Evolutionary conservation across 306 rosid species (phyloP).

Genomic region (Trifolium repens): DNA sequence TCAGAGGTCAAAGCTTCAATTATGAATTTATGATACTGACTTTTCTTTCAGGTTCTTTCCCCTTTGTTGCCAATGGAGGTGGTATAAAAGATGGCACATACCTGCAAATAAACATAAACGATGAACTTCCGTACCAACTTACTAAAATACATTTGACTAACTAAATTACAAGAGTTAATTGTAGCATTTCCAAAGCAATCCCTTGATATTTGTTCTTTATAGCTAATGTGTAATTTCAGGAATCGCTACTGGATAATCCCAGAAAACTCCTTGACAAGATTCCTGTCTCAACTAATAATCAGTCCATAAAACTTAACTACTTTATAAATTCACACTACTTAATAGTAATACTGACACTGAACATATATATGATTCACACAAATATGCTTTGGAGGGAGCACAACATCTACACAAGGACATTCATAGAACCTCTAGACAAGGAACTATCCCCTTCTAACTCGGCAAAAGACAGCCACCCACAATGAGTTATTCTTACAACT

Average conservation of each 20-base stretch:
- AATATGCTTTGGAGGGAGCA: slow-evolving; percentile 22
- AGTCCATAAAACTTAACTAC: slow-evolving; percentile 14
- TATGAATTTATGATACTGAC: slow-evolving; percentile 52
- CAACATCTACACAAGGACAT: not conserved
- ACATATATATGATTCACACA: slow-evolving; percentile 6
- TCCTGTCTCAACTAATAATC: slow-evolving; percentile 31
- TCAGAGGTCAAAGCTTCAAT: slow-evolving; percentile 26
- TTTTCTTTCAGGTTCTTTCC: slow-evolving; percentile 91
- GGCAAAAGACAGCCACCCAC: not conserved
- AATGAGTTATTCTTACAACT: not conserved
- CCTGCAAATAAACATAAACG: slow-evolving; percentile 67
- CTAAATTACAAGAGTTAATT: slow-evolving; percentile 21
- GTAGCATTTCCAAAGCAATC: slow-evolving; percentile 37
- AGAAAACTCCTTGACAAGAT: slow-evolving; percentile 34
- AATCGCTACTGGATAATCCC: slow-evolving; percentile 41
- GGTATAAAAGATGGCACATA: slow-evolving; percentile 97
- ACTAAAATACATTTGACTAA: slow-evolving; percentile 37
- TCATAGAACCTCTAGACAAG: not conserved
- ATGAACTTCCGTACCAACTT: slow-evolving; percentile 48
- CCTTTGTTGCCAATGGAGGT: slow-evolving; percentile 97
- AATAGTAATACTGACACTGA: not conserved
- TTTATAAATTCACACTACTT: slow-evolving; percentile 17
- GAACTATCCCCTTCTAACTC: slow-evolving; percentile 1
- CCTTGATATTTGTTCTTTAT: slow-evolving; percentile 25
- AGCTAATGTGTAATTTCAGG: slow-evolving; percentile 34